phyloP scores from a whole-genome alignment of 352 stramenopile genomes.

The Phytophthora kernoviae region DNA sequence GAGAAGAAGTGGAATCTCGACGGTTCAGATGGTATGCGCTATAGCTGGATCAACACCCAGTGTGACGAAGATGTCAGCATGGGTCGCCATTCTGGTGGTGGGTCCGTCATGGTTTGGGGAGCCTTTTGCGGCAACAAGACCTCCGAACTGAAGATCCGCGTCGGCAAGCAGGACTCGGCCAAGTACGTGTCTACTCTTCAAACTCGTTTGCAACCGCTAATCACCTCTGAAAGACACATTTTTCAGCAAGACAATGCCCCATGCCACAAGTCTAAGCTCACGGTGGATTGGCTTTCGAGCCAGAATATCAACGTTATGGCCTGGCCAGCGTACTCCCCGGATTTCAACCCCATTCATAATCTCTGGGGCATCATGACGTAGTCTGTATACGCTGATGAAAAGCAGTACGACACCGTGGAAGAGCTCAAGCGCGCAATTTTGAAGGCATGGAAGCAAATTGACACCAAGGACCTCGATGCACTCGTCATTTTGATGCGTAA shows the following conservation, averaged over 20 bases:
- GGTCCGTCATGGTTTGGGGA: slow-evolving; percentile 30
- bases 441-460: too few relatives aligned
- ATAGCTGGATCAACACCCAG: slow-evolving; percentile 33
- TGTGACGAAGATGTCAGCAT: too few relatives aligned
- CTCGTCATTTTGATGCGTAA: too few relatives aligned
- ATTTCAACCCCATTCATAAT: not conserved
- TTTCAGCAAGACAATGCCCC: not conserved
- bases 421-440: too few relatives aligned
- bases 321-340: not conserved
- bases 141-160: too few relatives aligned
- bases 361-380: slow-evolving; percentile 9
- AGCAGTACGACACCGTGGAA: too few relatives aligned
- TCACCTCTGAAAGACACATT: too few relatives aligned
- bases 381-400: slow-evolving; percentile 21
- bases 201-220: not conserved
- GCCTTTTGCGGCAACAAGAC: slow-evolving; percentile 24
- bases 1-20: slow-evolving; percentile 54
- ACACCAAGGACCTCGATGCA: too few relatives aligned
- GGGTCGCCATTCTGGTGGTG: slow-evolving; percentile 18
- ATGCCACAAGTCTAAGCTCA: not conserved
- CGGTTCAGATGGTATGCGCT: slow-evolving; percentile 36
- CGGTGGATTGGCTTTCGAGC: not conserved
- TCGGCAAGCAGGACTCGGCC: slow-evolving; percentile 11
- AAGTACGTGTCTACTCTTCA: not conserved
- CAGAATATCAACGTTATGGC: not conserved